Evolutionary conservation across 805 yeast species (phyloP), one percentile per base, ranked within the genome.

Genomic region (Kuraishia cidri): DNA sequence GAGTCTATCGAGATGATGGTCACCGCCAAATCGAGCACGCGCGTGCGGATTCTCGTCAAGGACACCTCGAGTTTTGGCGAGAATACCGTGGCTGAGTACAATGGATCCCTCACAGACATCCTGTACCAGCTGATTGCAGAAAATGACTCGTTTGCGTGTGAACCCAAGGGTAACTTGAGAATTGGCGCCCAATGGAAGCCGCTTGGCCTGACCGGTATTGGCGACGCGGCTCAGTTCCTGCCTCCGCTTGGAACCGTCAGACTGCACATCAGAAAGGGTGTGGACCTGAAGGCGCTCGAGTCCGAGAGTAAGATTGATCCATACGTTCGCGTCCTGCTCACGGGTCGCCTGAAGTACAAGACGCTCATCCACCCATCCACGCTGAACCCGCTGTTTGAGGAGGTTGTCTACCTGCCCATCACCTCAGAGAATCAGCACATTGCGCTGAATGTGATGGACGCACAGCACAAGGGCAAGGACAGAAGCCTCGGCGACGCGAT

Each of bases 241-340:
- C 73, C 81, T 10, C 75, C 90, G 25, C 61, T 83, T 39, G 94
- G 90, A 43, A 75, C 75, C 26, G 50, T 76, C 18, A 71, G 79
- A 58, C 46, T 83, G 24, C 75, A 73, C 45, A 44, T 83, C 31
- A 65, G 75, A 37, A 56, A 62, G 22, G 80, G 78, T 12, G 50
- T 50, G 8, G 69, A 72, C 26, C 55, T 77, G 43, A 60, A 66
- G 43, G 61, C 75, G 43, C 56, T 80, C 43, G 82, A 79, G 43
- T 66, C 76, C 11, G 69, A 80, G 32, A 90, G 92, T 35, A 72
- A 69, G 36, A 75, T 81, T 45, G 88, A 83, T 54, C 92, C 94
- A 4, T 82, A 80, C 45, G 74, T 79, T 25, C 66, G 71, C 37
- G 64, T 81, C 7, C 46, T 71, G 24, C 53, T 73, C 37, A 75